Base-by-base conservation (phyloP, 208 protist species). In the Leishmania tarentolae region DNA sequence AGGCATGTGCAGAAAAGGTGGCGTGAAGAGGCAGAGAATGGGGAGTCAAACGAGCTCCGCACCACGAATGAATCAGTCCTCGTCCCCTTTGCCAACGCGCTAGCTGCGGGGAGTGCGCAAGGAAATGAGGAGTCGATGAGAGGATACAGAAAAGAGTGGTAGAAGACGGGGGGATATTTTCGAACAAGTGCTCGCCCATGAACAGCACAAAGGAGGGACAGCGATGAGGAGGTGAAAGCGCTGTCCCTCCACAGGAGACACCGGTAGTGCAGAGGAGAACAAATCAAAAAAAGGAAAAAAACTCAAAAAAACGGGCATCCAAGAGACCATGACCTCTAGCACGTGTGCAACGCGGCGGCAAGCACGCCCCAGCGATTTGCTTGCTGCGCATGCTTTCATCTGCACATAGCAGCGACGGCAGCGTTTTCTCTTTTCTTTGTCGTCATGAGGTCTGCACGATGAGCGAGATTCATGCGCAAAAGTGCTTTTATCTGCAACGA, bases 1-100 rank as follows among this genome's bases (percentile, higher is more conserved):
- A 78, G 61, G 82, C 37, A 75, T n/a, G 19, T 28, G 52, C n/a
- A 24, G 37, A 42, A 37, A 11, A 83, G 5, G 44, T 65, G 28
- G 21, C 31, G 75, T 37, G 35, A 31, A 57, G 19, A 83, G 52
- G 37, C 1, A 81, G n/a, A 78, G 42, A n/a, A 3, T 57, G 44
- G 70, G 21, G 44, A 76, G 73, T 76, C 3, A 17, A 46, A 57
- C 44, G 35, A 21, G 17, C 37, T 9, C 15, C 66, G 66, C 42
- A 8, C 37, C 40, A n/a, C 7, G 37, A 4, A 11, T 46, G 24
- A 21, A 24, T 2, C 21, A n/a, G 19, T 71, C 37, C 66, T 42
- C 66, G 7, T 31, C 65, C 65, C 19, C 0, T 31, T 71, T n/a
- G 5, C 40, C 21, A 28, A 24, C 6, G 21, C 35, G 21, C 66